phyloP scores from a whole-genome alignment of 2,329 filamentous ascomycete genomes.

The Colletotrichum destructivum region DNA sequence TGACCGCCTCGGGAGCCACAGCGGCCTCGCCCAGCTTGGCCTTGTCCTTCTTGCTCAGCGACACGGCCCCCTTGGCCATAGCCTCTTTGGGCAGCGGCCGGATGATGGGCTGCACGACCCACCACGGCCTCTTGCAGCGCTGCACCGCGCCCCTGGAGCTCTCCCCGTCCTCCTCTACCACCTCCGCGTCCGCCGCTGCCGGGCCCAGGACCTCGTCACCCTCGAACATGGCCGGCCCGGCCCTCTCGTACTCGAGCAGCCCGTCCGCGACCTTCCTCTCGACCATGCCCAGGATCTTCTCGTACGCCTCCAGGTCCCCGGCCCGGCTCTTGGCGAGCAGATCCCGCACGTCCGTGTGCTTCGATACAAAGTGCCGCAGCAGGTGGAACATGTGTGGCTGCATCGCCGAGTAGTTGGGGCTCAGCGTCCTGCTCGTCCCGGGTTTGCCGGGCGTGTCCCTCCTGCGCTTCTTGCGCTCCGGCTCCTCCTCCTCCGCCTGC shows the following conservation, averaged over 20 bases:
- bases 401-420: slow-evolving; percentile 84
- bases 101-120: slow-evolving; percentile 91
- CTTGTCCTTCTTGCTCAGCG: slow-evolving; percentile 79
- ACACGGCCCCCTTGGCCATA: slow-evolving; percentile 83
- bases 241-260: slow-evolving; percentile 76
- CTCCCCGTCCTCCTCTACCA: slow-evolving; percentile 61
- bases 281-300: slow-evolving; percentile 81
- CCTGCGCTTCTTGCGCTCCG: slow-evolving; percentile 68
- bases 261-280: slow-evolving; percentile 83
- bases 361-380: slow-evolving; percentile 83
- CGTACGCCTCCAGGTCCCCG: slow-evolving; percentile 83
- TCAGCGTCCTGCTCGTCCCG: slow-evolving; percentile 63
- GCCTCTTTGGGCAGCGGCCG: slow-evolving; percentile 91
- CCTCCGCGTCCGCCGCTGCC: slow-evolving; percentile 45
- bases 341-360: slow-evolving; percentile 88
- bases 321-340: slow-evolving; percentile 79
- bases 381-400: slow-evolving; percentile 96
- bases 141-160: slow-evolving; percentile 78
- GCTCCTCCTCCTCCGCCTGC: slow-evolving; percentile 58
- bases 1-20: slow-evolving; percentile 26
- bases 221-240: slow-evolving; percentile 64
- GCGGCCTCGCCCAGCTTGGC: slow-evolving; percentile 54
- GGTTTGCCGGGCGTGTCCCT: slow-evolving; percentile 49
- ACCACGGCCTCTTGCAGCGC: slow-evolving; percentile 86
- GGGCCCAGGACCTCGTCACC: slow-evolving; percentile 51